phyloP scores from a whole-genome alignment of 306 rosid species.

The Casuarina cunninghamiana region DNA sequence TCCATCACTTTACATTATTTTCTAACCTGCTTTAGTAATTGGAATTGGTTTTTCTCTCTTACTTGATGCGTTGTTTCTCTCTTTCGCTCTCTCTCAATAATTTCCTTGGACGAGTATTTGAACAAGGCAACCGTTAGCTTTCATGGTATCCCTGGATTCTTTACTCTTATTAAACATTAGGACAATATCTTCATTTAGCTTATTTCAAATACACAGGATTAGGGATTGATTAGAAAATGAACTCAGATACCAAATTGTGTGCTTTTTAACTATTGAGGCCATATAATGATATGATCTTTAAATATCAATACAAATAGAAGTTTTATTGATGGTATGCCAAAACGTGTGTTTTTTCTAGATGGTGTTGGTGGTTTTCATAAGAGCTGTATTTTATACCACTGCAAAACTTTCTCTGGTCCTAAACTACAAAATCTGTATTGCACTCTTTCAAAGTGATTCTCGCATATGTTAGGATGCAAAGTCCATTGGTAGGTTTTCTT shows the following conservation, averaged over 20 bases:
- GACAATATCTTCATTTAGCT: not conserved
- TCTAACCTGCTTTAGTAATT: not conserved
- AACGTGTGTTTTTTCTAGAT: not conserved
- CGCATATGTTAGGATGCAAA: not conserved
- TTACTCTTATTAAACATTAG: not conserved
- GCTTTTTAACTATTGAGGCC: not conserved
- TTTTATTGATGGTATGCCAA: not conserved
- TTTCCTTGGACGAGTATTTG: not conserved
- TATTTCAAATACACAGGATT: not conserved
- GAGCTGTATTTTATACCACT: not conserved
- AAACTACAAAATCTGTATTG: not conserved
- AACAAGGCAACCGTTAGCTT: not conserved
- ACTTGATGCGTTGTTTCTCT: not conserved
- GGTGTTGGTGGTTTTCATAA: not conserved
- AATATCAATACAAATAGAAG: not conserved
- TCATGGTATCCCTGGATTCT: not conserved
- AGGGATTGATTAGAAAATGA: not conserved
- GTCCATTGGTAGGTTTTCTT: not conserved
- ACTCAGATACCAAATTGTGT: not conserved
- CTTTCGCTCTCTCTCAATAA: not conserved
- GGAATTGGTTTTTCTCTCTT: not conserved
- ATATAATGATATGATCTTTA: not conserved
- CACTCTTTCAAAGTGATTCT: not conserved
- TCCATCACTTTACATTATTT: not conserved
- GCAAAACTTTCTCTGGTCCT: not conserved